These are phyloP conservation scores for Centaurea solstitialis DNA, from an alignment of 129 eudicot genomes.

Conservation along the genomic window DNA sequence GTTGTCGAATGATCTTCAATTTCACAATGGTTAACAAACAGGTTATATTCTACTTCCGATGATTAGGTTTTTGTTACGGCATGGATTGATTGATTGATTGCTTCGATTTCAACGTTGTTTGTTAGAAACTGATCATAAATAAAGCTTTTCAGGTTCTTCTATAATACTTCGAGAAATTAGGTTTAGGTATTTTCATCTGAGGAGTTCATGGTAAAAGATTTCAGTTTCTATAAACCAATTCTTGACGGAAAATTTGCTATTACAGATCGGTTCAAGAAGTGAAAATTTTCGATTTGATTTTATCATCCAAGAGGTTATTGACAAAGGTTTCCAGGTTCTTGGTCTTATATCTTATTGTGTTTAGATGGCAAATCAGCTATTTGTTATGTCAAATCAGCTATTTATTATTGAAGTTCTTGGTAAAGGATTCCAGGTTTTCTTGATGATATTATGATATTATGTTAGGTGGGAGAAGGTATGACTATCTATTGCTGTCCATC, in stretches of 20 bases:
- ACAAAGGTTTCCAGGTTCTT: neutral
- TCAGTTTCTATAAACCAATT: neutral
- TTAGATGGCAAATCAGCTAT: neutral
- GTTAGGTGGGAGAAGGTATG: neutral
- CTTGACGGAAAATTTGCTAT: no score
- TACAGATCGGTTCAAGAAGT: no score
- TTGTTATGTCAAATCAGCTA: neutral
- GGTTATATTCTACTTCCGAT: neutral
- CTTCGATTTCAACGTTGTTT: neutral
- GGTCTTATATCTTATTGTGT: neutral
- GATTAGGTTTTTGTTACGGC: neutral
- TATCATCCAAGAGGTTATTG: no score
- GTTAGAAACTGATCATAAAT: no score
- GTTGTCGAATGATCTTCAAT: no score
- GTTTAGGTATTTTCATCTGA: neutral
- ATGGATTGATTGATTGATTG: neutral
- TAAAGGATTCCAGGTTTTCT: neutral
- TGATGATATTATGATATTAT: neutral
- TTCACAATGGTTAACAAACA: neutral
- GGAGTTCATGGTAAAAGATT: neutral
- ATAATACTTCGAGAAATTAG: no score
- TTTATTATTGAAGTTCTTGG: neutral
- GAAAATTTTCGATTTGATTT: no score
- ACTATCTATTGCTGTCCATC: neutral
- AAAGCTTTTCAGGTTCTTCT: no score